Evolutionary conservation across 148 eudicot species (phyloP), one percentile per base, ranked within the genome.

Genomic region (Gaultheria prostrata): DNA sequence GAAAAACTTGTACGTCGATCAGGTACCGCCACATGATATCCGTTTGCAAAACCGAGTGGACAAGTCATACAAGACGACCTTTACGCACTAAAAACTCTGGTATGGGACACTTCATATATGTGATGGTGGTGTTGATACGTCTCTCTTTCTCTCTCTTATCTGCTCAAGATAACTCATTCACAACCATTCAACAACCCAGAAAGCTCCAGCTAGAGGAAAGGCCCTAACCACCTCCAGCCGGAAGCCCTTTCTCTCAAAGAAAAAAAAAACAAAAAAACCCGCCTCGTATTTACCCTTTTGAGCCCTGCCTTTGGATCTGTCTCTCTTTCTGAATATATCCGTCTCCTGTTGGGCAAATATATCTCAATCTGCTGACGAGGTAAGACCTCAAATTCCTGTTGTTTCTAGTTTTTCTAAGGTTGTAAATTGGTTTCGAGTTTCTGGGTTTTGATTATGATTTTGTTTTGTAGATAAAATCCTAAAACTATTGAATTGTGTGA

Each of bases 281-380:
- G 50, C 50, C 2, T 48, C 8, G 50, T 48, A 48, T 48, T 48
- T 17, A 54, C 21, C 57, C 71, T 4, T 30, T 28, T 26, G 28
- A 67, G 13, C 73, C 73, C 71, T 59, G 20, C 17, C 8, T 59
- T 67, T 67, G 73, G 35, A 30, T 24, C 39, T 30, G 14, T 12
- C 9, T 65, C 30, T 65, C 33, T 70, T 20, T 70, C 39, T 28
- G 8, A 2, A 30, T 30, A 12, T 30, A 3, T 70, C 75, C 2
- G 17, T 43, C 49, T 43, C 50, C 1, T 43, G 26, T 75, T 9
- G 49, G 54, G 48, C 24, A 45, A 57, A 57, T 59, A n/a, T 53
- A 80, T 61, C 82, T 45, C 70, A 24, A 80, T 35, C 48, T 13
- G 65, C 65, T 43, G 82, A 8, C n/a, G 61, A 71, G 82, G 82